Evolutionary conservation across 2,329 filamentous ascomycete genomes (phyloP).

Genomic region (Ophiosphaerella korrae): DNA sequence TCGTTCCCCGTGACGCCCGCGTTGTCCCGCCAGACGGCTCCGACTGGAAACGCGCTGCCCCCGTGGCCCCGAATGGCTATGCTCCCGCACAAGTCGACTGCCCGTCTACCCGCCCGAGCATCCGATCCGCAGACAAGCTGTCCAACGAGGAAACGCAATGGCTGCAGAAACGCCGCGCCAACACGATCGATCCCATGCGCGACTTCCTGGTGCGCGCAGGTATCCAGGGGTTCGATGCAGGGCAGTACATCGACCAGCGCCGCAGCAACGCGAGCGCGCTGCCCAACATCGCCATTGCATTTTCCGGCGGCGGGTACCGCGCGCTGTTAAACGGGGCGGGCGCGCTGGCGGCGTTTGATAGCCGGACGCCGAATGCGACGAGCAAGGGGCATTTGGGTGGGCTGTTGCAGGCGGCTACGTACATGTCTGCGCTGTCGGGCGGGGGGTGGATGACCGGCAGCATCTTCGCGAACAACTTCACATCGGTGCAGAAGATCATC

Average conservation of each 20-base stretch:
- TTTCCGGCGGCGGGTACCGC: constrained; percentile 84
- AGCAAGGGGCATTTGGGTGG: constrained; percentile 74
- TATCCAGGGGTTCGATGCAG: constrained; percentile 80
- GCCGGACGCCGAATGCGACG: constrained; percentile 67
- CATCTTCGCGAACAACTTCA: constrained; percentile 79
- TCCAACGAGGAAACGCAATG: constrained; percentile 75
- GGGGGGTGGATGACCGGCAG: constrained; percentile 86
- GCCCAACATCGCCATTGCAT: constrained; percentile 75
- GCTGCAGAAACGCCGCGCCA: constrained; percentile 72
- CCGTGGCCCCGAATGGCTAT: constrained; percentile 71
- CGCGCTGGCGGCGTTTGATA: constrained; percentile 78
- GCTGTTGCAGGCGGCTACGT: constrained; percentile 79
- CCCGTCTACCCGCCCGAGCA: constrained; percentile 69
- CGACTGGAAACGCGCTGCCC: constrained; percentile 50
- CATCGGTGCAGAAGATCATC: constrained; percentile 65
- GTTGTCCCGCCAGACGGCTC: too few species aligned
- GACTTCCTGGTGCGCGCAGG: constrained; percentile 72
- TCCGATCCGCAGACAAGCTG: constrained; percentile 67
- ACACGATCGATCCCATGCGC: constrained; percentile 76
- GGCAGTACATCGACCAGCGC: constrained; percentile 68
- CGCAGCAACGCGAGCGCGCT: constrained; percentile 61
- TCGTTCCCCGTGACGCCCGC: too few species aligned
- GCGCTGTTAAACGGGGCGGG: constrained; percentile 86
- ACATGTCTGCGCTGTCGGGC: constrained; percentile 79
- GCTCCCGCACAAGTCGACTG: constrained; percentile 71